Evolutionary conservation across 129 eudicot species (phyloP), one percentile per base, ranked within the genome.

Genomic region (Daucus carota): DNA sequence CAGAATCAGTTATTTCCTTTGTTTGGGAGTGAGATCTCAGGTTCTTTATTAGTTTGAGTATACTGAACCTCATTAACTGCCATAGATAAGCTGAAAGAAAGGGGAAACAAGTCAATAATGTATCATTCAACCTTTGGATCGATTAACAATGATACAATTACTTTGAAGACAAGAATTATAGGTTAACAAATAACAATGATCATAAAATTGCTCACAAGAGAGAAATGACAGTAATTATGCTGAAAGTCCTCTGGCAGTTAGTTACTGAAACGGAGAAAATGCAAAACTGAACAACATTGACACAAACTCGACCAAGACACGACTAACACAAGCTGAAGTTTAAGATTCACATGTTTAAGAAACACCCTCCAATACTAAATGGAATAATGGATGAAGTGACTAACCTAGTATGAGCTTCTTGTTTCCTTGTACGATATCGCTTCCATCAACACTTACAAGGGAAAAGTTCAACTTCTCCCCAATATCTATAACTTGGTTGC

Each of bases 41-140:
- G 78, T 93, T 93, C 70, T 74, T 93, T 70, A 93, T 82, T 40
- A 93, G 89, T 84, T 85, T 89, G 82, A 93, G 92, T 90, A 92
- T 87, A 72, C 73, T 81, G 80, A 86, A 92, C 80, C 98, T 83
- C 98, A 92, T 88, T 73, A 92, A 84, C 86, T 92, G 96, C 98
- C 98, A 92, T 22, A 92, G 84, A 76, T 88, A 90, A 60, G 98
- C 96, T 93, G 95, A 74, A 20, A 68, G 65, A 70, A 31, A 18
- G 5, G 44, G 44, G 33, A 34, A 14, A 1, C 20, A 11, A 52
- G 38, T 29, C 70, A 63, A 29, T 29, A 63, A 28, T 28, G 0
- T 63, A 26, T 29, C 6, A 63, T 63, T 32, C 38, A 28, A 29
- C 18, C 38, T 63, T 63, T 1, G 11, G 13, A 24, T 24, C 28